phyloP scores from a whole-genome alignment of 2,329 filamentous ascomycete genomes.

The Leptodontidium sp. region DNA sequence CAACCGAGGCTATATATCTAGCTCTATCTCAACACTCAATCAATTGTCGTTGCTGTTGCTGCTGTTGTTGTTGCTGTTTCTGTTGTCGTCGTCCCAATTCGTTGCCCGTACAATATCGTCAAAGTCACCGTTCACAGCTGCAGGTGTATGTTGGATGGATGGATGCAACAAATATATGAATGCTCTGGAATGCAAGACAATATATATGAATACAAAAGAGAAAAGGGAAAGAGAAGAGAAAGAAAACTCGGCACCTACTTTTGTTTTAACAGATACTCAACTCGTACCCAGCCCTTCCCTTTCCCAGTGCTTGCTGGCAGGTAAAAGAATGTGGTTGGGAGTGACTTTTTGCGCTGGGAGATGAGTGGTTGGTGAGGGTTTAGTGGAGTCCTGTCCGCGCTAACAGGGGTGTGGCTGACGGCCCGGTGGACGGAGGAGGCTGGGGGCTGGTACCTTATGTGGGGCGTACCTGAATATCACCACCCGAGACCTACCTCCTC shows the following conservation, averaged over 20 bases:
- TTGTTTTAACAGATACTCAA: slow-evolving; percentile 10
- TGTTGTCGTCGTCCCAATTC: not conserved
- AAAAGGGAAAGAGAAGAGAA: not conserved
- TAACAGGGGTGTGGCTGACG: not conserved
- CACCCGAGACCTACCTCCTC: not conserved
- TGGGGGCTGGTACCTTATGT: slow-evolving; percentile 3
- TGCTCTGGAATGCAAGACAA: not conserved
- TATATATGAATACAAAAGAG: not conserved
- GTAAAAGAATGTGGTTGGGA: slow-evolving; percentile 12
- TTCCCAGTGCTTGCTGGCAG: not conserved
- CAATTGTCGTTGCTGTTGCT: too few species aligned
- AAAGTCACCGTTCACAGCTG: not conserved
- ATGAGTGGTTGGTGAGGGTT: slow-evolving; percentile 9
- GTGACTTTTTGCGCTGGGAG: not conserved
- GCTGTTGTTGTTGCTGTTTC: too few species aligned
- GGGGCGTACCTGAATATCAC: slow-evolving; percentile 15
- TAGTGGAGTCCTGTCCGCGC: not conserved
- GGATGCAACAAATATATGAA: too few species aligned
- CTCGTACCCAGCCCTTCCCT: slow-evolving; percentile 4
- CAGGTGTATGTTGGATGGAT: not conserved
- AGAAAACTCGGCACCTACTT: slow-evolving; percentile 3
- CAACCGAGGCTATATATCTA: not conserved
- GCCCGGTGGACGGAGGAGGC: not conserved
- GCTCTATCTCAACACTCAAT: not conserved
- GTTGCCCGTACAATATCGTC: not conserved